Evolutionary conservation across 2,329 filamentous ascomycete genomes (phyloP).

Genomic region (Hymenoscyphus albidus): DNA sequence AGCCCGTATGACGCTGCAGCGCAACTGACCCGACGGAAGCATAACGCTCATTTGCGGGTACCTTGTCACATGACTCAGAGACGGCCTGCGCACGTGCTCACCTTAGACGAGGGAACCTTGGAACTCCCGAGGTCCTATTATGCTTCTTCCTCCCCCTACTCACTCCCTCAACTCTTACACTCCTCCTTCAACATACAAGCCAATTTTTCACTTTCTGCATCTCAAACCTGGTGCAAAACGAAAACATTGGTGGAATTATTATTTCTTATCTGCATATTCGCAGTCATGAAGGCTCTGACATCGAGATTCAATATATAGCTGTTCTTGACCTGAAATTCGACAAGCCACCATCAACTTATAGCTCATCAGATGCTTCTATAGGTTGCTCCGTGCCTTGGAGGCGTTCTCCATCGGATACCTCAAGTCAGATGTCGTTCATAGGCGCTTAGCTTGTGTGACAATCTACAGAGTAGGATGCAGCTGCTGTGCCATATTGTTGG

Average conservation of each 20-base stretch:
- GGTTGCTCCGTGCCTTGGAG: neutral
- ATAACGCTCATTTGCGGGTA: neutral
- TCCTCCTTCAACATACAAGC: neutral
- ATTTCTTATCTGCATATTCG: neutral
- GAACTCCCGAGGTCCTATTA: neutral
- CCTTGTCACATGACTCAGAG: neutral
- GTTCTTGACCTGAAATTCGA: too few species aligned
- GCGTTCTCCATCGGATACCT: neutral
- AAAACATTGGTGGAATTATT: neutral
- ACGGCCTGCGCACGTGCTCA: neutral
- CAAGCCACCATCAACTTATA: neutral
- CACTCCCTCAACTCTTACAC: too few species aligned
- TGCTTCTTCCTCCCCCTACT: too few species aligned
- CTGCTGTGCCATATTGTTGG: too few species aligned
- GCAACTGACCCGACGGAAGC: neutral
- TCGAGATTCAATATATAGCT: too few species aligned
- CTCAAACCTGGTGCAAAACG: neutral
- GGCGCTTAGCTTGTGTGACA: too few species aligned
- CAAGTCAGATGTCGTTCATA: neutral
- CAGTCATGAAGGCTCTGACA: too few species aligned
- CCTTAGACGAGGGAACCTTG: neutral
- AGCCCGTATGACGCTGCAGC: neutral
- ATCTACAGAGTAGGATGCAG: too few species aligned
- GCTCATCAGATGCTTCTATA: neutral
- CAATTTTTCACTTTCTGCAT: neutral